Evolutionary conservation across 2,329 filamentous ascomycete species (phyloP).

Genomic region (Colletotrichum sp.): DNA sequence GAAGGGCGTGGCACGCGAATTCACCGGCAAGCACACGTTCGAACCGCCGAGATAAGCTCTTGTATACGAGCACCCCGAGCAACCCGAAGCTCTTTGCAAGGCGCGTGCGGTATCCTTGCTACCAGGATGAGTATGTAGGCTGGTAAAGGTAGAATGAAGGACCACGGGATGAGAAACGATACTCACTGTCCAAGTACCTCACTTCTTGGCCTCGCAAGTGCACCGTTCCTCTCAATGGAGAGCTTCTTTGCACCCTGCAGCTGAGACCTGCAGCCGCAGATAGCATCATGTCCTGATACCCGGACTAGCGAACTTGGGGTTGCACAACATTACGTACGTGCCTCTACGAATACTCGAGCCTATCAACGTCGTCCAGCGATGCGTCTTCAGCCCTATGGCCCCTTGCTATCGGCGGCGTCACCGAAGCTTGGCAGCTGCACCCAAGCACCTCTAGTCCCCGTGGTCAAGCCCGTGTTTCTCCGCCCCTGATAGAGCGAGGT

Average conservation of each 20-base stretch:
- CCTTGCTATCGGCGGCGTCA: conserved; percentile 5
- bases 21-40: background rate
- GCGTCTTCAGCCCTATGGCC: conserved; percentile 9
- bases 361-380: background rate
- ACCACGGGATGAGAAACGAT: background rate
- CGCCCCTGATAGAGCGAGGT: background rate
- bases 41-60: background rate
- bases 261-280: background rate
- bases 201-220: background rate
- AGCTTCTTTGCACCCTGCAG: background rate
- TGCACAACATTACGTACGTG: background rate
- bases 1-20: background rate
- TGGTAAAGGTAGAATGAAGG: background rate
- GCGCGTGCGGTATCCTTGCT: background rate
- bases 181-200: background rate
- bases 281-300: background rate
- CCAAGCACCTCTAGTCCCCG: background rate
- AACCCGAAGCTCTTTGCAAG: background rate
- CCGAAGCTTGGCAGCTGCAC: conserved; percentile 17
- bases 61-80: background rate
- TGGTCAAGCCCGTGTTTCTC: background rate
- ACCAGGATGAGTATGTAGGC: background rate
- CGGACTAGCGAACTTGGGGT: background rate
- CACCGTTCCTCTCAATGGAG: background rate
- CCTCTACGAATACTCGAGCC: background rate